phyloP scores from a whole-genome alignment of 768 basidiomycete species.

The Plicaturopsis crispa region DNA sequence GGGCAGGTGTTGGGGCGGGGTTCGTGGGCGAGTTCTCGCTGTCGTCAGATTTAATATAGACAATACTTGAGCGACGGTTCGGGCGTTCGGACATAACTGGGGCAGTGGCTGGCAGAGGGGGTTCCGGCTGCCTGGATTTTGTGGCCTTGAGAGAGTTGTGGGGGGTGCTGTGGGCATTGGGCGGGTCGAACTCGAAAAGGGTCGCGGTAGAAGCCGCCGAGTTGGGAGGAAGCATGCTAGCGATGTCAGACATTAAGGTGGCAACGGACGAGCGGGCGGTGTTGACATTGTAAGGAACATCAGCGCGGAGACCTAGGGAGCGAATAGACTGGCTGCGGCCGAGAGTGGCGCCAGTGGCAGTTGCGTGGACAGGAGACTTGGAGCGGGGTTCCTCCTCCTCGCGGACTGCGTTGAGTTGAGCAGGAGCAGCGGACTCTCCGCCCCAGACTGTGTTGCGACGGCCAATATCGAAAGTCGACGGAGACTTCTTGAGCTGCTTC shows the following conservation, averaged over 20 bases:
- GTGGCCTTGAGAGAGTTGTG: slow-evolving; percentile 33
- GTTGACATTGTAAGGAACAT: slow-evolving; percentile 41
- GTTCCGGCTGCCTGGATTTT: slow-evolving; percentile 13
- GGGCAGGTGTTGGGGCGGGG: slow-evolving; percentile 13
- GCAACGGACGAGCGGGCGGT: slow-evolving; percentile 46
- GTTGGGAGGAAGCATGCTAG: too few species aligned
- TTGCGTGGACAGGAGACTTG: slow-evolving; percentile 7
- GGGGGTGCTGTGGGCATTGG: slow-evolving; percentile 59
- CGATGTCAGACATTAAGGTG: slow-evolving; percentile 28
- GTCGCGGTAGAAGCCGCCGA: slow-evolving; percentile 59
- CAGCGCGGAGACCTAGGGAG: slow-evolving; percentile 38
- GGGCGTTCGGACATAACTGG: too few species aligned
- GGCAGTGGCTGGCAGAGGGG: slow-evolving; percentile 16
- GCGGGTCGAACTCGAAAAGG: slow-evolving; percentile 42
- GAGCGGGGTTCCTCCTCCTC: slow-evolving; percentile 30
- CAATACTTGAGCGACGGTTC: slow-evolving; percentile 50
- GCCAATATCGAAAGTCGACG: slow-evolving; percentile 32
- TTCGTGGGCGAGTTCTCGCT: slow-evolving; percentile 16
- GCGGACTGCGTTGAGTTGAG: slow-evolving; percentile 26
- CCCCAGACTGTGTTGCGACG: slow-evolving; percentile 43
- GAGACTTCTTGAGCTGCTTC: slow-evolving; percentile 28
- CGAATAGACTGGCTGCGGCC: slow-evolving; percentile 34
- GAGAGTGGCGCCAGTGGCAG: too few species aligned
- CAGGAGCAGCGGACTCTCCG: slow-evolving; percentile 24
- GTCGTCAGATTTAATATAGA: slow-evolving; percentile 58